Evolutionary conservation across 441 rosid genomes (phyloP), one percentile per base, ranked within the genome.

Genomic region (Erodium trifolium): DNA sequence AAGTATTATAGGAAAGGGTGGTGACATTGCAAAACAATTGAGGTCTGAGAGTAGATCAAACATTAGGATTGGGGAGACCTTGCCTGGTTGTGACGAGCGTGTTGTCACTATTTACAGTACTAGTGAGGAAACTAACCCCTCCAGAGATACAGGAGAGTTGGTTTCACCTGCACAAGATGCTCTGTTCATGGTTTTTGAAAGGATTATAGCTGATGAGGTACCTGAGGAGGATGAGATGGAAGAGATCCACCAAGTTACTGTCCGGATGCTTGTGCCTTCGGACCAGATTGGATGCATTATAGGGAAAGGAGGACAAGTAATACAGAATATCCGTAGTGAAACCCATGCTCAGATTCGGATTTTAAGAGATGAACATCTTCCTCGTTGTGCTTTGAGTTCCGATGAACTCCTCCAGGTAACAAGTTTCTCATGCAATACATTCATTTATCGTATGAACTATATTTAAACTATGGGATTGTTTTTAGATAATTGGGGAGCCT

Each of bases 241-340:
- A 12, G 91, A 88, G 80, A 23, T 78, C 71, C 92, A 71, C 9
- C 90, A 86, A 71, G 82, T 88, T 67, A 83, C 81, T 71, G 97
- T 95, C 3, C 85, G 82, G 75, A 85, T 94, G 69, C 97, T 94
- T 72, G 99, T 94, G 60, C 91, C 97, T 11, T 94, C 99, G 0
- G 98, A 92, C 84, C 99, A 95, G 93, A 92, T 95, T 73, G 99
- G 99, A 34, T 95, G 94, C 77, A 80, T 95, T 67, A 89, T 95
- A 67, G 98, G 99, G 47, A 92, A 88, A 86, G 99, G 98, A 65
- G 99, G 99, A 17, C 93, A 90, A 76, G 88, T 92, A 34, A 87
- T 95, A 68, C 95, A 90, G 76, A 90, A 80, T 70, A 86, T 95
- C 65, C 87, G 99, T 14, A 82, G 82, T 51, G 98, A 95, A 18